Percentiles rank a stretch among this genome's conserved stretches.
These are phyloP conservation scores for Rubroshorea leprosula DNA, from an alignment of 345 rosid species.

Conservation along the genomic window DNA sequence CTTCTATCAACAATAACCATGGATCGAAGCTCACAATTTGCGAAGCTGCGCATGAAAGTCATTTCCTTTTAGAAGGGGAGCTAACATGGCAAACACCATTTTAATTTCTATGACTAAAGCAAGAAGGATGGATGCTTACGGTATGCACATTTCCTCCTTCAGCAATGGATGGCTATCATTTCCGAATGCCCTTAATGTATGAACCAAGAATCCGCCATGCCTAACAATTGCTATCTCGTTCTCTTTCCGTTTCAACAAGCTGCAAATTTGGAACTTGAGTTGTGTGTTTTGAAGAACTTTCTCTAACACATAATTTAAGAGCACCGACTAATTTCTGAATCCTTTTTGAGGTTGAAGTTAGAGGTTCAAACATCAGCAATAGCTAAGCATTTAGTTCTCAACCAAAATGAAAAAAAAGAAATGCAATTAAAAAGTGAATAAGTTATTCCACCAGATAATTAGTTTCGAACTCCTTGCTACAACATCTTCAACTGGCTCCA, in stretches of 20 bases:
- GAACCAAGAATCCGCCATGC: conserved; percentile 89
- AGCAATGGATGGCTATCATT: conserved; percentile 72
- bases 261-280: conserved; percentile 32
- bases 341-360: not conserved
- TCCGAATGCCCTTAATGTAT: conserved; percentile 61
- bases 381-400: too few species aligned
- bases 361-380: not conserved
- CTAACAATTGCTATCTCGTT: conserved; percentile 97
- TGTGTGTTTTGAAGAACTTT: too few species aligned
- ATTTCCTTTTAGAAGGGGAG: not conserved
- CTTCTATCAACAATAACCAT: conserved; percentile 79
- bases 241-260: conserved; percentile 96
- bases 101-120: conserved; percentile 1
- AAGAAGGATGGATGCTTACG: conserved; percentile 38
- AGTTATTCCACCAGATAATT: conserved; percentile 58
- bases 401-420: not conserved
- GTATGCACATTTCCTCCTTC: conserved; percentile 68
- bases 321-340: not conserved
- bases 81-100: not conserved
- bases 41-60: conserved; percentile 53
- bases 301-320: not conserved
- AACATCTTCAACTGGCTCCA: conserved; percentile 78
- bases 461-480: conserved; percentile 71
- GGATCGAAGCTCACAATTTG: conserved; percentile 96
- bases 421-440: not conserved